These are phyloP conservation scores for Vitis labrusca DNA, from an alignment of 164 flowering plant species.

Conservation along the genomic window DNA sequence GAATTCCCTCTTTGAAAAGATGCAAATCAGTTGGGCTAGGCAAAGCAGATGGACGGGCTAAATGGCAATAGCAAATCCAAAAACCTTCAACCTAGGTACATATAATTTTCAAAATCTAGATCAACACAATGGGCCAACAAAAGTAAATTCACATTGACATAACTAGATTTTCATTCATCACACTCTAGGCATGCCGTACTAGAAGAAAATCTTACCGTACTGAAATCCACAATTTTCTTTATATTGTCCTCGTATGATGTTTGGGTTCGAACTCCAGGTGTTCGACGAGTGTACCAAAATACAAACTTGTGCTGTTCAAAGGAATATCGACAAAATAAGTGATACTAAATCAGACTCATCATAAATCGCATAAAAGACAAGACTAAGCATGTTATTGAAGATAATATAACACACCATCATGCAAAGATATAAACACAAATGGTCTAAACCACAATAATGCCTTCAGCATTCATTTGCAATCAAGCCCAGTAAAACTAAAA, in stretches of 20 bases:
- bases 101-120: neutral
- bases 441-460: too few relatives aligned
- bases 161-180: neutral
- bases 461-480: too few relatives aligned
- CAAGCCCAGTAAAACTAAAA: too few relatives aligned
- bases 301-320: constrained; percentile 78
- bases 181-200: too few relatives aligned
- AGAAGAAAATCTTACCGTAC: constrained; percentile 58
- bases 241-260: constrained; percentile 93
- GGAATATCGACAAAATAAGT: constrained; percentile 1
- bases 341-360: neutral
- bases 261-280: constrained; percentile 81
- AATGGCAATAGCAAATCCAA: constrained; percentile 95
- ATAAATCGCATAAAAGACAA: neutral
- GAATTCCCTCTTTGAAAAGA: constrained; percentile 95
- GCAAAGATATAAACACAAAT: too few relatives aligned
- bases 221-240: constrained; percentile 93
- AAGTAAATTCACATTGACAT: neutral
- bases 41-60: constrained; percentile 85
- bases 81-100: constrained; percentile 79
- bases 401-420: neutral
- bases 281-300: constrained; percentile 95
- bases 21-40: constrained; percentile 97
- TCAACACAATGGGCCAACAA: neutral
- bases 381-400: neutral